These are phyloP conservation scores for Schizothecium vesticola DNA, from an alignment of 495 filamentous ascomycete genomes.

Conservation along the genomic window DNA sequence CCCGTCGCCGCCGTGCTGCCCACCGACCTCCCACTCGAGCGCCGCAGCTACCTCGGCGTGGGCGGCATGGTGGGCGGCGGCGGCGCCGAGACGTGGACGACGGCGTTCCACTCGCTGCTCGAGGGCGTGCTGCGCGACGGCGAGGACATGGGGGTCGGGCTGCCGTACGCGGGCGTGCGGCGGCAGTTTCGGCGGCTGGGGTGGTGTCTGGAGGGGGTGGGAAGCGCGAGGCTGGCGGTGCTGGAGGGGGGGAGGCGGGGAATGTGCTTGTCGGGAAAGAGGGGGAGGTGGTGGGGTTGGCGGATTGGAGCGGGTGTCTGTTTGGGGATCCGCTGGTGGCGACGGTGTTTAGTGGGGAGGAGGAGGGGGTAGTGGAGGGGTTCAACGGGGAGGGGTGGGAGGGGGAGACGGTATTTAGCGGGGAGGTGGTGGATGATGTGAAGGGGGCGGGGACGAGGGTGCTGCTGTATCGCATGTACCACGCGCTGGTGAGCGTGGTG, in stretches of 20 bases:
- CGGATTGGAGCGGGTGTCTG: slow-evolving; percentile 48
- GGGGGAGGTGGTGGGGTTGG: slow-evolving; percentile 23
- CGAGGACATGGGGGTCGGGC: slow-evolving; percentile 41
- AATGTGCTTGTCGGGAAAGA: slow-evolving; percentile 27
- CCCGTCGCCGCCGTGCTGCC: slow-evolving; percentile 29
- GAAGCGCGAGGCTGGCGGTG: slow-evolving; percentile 32
- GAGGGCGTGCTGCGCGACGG: slow-evolving; percentile 40
- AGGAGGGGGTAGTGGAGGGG: slow-evolving; percentile 39
- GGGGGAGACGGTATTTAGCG: not conserved
- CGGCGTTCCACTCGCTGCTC: slow-evolving; percentile 43
- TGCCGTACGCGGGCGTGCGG: slow-evolving; percentile 38
- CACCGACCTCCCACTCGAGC: not conserved
- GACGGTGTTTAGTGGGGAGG: slow-evolving; percentile 40
- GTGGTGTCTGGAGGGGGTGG: slow-evolving; percentile 37
- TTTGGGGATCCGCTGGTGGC: slow-evolving; percentile 58
- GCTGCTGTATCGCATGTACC: slow-evolving; percentile 47
- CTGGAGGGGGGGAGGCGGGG: slow-evolving; percentile 31
- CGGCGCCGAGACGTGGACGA: slow-evolving; percentile 32
- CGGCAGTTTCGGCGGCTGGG: slow-evolving; percentile 32
- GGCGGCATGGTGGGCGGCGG: slow-evolving; percentile 5
- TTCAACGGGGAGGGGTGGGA: slow-evolving; percentile 9
- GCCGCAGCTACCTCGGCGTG: slow-evolving; percentile 1
- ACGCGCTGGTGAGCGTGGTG: slow-evolving; percentile 41
- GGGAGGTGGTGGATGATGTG: slow-evolving; percentile 33
- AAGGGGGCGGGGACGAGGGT: slow-evolving; percentile 32